Evolutionary conservation across 768 basidiomycete species (phyloP), one percentile per base, ranked within the genome.

Genomic region (Tulasnella sp.): DNA sequence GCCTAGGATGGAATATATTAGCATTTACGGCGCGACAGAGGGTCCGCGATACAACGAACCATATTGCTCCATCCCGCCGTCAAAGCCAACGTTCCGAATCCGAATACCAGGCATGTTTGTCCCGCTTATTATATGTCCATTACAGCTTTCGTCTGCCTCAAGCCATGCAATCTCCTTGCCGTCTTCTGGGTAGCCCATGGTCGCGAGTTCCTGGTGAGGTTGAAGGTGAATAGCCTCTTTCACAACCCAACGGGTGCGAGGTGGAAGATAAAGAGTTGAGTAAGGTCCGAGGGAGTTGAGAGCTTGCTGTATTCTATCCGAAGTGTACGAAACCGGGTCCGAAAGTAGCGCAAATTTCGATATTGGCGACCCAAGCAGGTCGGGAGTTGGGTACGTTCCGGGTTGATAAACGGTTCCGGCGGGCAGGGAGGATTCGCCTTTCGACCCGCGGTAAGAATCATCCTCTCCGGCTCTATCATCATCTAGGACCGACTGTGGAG

Each of bases 191-290:
- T 82, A 82, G 13, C 79, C 81, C 77, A 73, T 72, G 16, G 81
- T 82, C 40, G 81, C 81, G 29, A 82, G 70, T 69, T 82, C 81
- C 61, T 82, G 81, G 42, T 80, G 71, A 15, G 80, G 74, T 23
- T 78, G 61, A 26, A 82, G 73, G 32, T 57, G 39, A 57, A 82
- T 79, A 26, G 81, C 72, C 7, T 69, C 46, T 23, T 20, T 44
- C 39, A 82, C 79, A 39, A 29, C 40, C 81, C 81, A 82, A 18
- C 71, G 78, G 6, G 80, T 74, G 10, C 80, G 51, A 20, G 46
- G 57, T 26, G 81, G 81, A 48, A 82, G 81, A 70, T 82, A 82
- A 15, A 82, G 44, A 11, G 78, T 81, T 15, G 79, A 79, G n/a
- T 75, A 51, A 35, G 81, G 76, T 61, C 81, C 81, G 11, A 81